phyloP scores from a whole-genome alignment of 2,329 filamentous ascomycete genomes.

The Claviceps sp. region DNA sequence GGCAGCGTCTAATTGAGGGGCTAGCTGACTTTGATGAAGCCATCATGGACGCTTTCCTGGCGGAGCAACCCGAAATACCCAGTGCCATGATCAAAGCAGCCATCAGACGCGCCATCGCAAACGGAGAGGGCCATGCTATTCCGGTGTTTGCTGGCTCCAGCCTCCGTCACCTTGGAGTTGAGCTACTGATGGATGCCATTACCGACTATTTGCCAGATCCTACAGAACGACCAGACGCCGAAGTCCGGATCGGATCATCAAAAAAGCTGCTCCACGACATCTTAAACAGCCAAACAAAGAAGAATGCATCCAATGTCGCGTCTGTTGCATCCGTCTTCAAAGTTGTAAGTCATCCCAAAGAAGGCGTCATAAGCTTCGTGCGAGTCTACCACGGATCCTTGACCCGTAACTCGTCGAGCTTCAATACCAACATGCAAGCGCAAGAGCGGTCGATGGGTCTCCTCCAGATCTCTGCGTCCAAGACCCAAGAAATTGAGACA shows the following conservation, averaged over 20 bases:
- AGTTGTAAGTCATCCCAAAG: constrained; percentile 75
- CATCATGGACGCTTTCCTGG: constrained; percentile 74
- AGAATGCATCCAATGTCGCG: constrained; percentile 21
- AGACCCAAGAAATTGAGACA: constrained; percentile 70
- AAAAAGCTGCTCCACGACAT: constrained; percentile 22
- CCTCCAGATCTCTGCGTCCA: constrained; percentile 78
- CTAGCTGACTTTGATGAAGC: constrained; percentile 80
- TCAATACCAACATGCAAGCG: constrained; percentile 74
- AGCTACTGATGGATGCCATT: constrained; percentile 79
- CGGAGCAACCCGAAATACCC: constrained; percentile 61
- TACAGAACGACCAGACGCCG: constrained; percentile 62
- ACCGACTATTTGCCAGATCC: constrained; percentile 80
- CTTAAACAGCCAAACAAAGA: constrained; percentile 25
- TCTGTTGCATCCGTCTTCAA: constrained; percentile 71
- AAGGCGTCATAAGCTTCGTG: constrained; percentile 82
- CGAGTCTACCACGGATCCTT: constrained; percentile 80
- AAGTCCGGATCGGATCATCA: constrained; percentile 56
- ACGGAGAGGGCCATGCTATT: constrained; percentile 57
- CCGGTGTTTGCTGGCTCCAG: constrained; percentile 87
- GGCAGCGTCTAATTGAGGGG: constrained; percentile 65
- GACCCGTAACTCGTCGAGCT: constrained; percentile 59
- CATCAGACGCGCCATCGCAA: constrained; percentile 57
- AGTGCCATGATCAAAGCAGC: constrained; percentile 54
- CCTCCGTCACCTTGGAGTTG: constrained; percentile 86
- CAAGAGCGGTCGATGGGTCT: constrained; percentile 70